These are phyloP conservation scores for Venturia carpophila DNA, from an alignment of 2,329 filamentous ascomycete species.

Conservation along the genomic window DNA sequence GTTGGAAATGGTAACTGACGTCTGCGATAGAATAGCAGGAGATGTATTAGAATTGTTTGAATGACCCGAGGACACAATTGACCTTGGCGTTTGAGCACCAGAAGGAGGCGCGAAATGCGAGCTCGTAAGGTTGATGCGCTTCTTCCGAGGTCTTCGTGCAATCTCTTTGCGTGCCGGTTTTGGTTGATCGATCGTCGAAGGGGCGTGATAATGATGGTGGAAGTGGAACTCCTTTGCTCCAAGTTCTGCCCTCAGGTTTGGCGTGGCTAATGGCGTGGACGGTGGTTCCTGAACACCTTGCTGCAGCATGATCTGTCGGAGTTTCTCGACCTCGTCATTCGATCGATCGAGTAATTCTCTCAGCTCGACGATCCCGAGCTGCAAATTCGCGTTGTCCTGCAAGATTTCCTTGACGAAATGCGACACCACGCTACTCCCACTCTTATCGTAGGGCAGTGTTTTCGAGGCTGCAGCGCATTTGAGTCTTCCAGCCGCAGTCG, in stretches of 20 bases:
- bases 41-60: constrained; percentile 31
- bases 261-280: constrained; percentile 32
- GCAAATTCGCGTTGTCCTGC: constrained; percentile 88
- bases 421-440: constrained; percentile 67
- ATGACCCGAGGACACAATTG: constrained; percentile 31
- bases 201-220: constrained; percentile 85
- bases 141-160: constrained; percentile 59
- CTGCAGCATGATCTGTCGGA: constrained; percentile 72
- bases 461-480: constrained; percentile 64
- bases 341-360: constrained; percentile 84
- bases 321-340: constrained; percentile 83
- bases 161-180: constrained; percentile 27
- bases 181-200: constrained; percentile 24
- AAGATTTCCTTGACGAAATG: constrained; percentile 94
- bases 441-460: constrained; percentile 36
- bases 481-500: constrained; percentile 68
- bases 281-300: constrained; percentile 53
- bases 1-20: constrained; percentile 50
- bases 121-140: constrained; percentile 56
- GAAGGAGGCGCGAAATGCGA: constrained; percentile 41
- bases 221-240: constrained; percentile 64
- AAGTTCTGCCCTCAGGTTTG: constrained; percentile 65
- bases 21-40: constrained; percentile 56
- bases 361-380: constrained; percentile 84
- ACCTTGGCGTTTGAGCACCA: constrained; percentile 30